A percentile compares a stretch with the other conserved stretches of the same genome.
phyloP scores from a whole-genome alignment of 2,329 filamentous ascomycete species.

The Alternaria triticimaculans region DNA sequence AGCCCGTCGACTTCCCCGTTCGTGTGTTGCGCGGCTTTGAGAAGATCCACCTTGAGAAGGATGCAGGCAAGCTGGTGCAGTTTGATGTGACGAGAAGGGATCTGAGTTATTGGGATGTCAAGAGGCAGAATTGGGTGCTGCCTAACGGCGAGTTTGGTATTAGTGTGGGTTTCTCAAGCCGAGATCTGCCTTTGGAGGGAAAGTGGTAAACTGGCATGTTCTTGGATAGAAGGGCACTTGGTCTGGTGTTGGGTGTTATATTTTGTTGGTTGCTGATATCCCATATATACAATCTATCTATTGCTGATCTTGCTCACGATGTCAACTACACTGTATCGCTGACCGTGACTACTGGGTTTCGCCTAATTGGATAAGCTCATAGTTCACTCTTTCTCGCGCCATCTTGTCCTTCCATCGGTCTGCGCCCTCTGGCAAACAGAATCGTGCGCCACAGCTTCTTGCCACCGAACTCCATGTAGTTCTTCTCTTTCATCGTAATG shows the following conservation, averaged over 20 bases:
- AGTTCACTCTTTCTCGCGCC: slow-evolving; percentile 35
- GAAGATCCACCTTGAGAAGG: slow-evolving; percentile 46
- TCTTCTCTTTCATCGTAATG: slow-evolving; percentile 59
- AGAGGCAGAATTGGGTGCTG: slow-evolving; percentile 51
- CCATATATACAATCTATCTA: not conserved
- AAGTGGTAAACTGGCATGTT: slow-evolving; percentile 29
- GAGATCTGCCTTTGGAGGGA: slow-evolving; percentile 40
- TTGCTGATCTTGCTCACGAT: not conserved
- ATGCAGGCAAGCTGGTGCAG: slow-evolving; percentile 32
- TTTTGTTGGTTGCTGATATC: not conserved
- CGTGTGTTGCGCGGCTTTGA: slow-evolving; percentile 53
- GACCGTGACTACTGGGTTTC: not conserved
- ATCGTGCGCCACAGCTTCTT: slow-evolving; percentile 53
- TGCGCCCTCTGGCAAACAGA: slow-evolving; percentile 61
- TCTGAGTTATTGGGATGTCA: slow-evolving; percentile 51
- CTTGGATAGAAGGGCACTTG: not conserved
- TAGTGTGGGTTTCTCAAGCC: slow-evolving; percentile 43
- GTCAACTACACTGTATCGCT: not conserved
- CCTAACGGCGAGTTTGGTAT: slow-evolving; percentile 43
- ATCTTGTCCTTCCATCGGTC: slow-evolving; percentile 34
- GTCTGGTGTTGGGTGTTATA: not conserved
- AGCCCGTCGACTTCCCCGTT: slow-evolving; percentile 64
- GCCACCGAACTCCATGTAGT: slow-evolving; percentile 53
- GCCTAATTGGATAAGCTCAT: not conserved
- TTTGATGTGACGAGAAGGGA: slow-evolving; percentile 52